phyloP scores from a whole-genome alignment of 2,329 filamentous ascomycete genomes.

The Colletotrichum tabaci region DNA sequence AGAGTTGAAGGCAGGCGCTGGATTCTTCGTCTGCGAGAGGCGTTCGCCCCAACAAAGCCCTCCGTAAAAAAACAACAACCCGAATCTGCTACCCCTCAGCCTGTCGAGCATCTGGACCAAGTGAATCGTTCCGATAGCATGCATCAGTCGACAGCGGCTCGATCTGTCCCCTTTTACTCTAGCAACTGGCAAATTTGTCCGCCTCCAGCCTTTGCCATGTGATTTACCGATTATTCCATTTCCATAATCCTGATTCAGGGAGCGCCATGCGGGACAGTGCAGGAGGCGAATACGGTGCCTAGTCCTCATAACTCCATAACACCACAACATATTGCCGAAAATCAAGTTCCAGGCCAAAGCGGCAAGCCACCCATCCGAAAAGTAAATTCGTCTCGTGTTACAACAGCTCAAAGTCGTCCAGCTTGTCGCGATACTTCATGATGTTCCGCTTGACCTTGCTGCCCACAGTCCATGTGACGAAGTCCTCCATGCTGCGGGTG shows the following conservation, averaged over 20 bases:
- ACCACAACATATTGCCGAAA: conserved; percentile 27
- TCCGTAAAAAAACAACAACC: neutral
- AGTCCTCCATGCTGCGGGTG: conserved; percentile 92
- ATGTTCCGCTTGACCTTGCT: conserved; percentile 98
- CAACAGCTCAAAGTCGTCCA: conserved; percentile 95
- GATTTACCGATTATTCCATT: neutral
- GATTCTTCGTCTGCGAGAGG: neutral
- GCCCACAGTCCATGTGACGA: conserved; percentile 95
- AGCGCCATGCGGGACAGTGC: neutral
- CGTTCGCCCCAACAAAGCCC: neutral
- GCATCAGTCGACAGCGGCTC: neutral
- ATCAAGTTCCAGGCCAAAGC: conserved; percentile 21
- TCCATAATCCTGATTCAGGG: conserved; percentile 27
- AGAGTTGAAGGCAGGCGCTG: conserved; percentile 19
- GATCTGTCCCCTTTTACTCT: neutral
- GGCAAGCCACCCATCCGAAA: conserved; percentile 33
- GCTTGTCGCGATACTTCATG: conserved; percentile 92
- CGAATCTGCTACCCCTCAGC: neutral
- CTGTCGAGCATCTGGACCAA: neutral
- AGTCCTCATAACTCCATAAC: conserved; percentile 36
- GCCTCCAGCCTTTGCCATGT: conserved; percentile 10
- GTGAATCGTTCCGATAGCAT: neutral
- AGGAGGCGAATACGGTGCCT: conserved; percentile 10
- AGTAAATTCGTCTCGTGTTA: conserved; percentile 57
- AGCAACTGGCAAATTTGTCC: neutral